These are phyloP conservation scores for Mycena haematopus DNA, from an alignment of 768 basidiomycete genomes.

Conservation along the genomic window DNA sequence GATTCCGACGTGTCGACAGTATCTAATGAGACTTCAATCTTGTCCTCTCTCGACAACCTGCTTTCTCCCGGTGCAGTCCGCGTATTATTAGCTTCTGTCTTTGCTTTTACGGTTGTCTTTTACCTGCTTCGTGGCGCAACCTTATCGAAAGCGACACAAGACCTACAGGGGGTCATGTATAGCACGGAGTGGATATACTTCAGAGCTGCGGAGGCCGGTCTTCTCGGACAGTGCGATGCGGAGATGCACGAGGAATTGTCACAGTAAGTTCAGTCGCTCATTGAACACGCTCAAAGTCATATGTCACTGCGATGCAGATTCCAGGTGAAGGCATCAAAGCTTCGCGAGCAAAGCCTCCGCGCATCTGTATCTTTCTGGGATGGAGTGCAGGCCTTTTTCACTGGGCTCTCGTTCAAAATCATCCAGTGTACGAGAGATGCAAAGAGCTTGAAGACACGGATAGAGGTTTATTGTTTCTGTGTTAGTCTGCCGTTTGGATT, in stretches of 20 bases:
- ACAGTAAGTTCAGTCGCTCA: background rate
- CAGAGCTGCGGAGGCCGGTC: background rate
- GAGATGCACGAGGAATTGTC: background rate
- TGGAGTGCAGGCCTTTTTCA: background rate
- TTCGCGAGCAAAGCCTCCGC: conserved; percentile 15
- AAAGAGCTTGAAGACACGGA: conserved; percentile 3
- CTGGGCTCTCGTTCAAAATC: conserved; percentile 12
- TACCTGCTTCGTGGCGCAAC: background rate
- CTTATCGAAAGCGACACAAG: background rate
- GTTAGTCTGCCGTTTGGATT: too few species aligned
- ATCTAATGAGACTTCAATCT: conserved; percentile 16
- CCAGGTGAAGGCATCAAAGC: conserved; percentile 12
- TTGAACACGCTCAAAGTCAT: too few species aligned
- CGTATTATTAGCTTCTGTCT: background rate
- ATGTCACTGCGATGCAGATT: background rate
- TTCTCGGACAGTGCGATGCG: background rate
- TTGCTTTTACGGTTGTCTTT: background rate
- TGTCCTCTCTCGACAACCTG: conserved; percentile 7
- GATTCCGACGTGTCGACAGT: conserved; percentile 9
- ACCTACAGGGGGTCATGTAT: background rate
- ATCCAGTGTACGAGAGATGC: conserved; percentile 9
- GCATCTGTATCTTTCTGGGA: conserved; percentile 6
- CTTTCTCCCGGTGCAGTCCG: conserved; percentile 4
- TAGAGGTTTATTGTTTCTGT: conserved; percentile 2
- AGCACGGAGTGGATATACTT: conserved; percentile 12